Evolutionary conservation across 129 eudicot genomes (phyloP).

Genomic region (Pseudognaphalium luteoalbum): DNA sequence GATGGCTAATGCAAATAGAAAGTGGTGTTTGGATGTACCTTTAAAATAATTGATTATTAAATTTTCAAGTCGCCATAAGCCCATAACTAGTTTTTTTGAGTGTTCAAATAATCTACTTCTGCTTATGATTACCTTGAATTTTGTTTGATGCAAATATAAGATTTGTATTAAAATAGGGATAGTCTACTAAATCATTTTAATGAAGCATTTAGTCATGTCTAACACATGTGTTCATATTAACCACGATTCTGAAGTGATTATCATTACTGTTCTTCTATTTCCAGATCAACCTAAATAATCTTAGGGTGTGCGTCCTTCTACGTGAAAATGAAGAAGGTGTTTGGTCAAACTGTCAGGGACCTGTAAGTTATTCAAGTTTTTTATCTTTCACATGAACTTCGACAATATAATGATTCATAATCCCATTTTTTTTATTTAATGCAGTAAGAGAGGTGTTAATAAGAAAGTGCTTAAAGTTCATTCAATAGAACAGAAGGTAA

Average conservation of each 20-base stretch:
- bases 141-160: constrained; percentile 9
- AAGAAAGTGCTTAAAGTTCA: constrained; percentile 99
- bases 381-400: not conserved
- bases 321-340: constrained; percentile 83
- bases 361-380: constrained; percentile 52
- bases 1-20: not conserved
- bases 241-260: constrained; percentile 3
- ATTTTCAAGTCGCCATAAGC: not conserved
- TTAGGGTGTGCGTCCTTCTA: constrained; percentile 22
- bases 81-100: not conserved
- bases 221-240: not conserved
- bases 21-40: not conserved
- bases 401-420: constrained; percentile 13
- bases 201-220: not conserved
- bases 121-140: not conserved
- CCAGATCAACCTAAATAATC: constrained; percentile 28
- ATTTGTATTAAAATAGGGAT: not conserved
- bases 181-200: not conserved
- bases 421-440: constrained; percentile 2
- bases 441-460: constrained; percentile 95
- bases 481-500: constrained; percentile 89
- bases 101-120: constrained; percentile 7
- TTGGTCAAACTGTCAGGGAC: constrained; percentile 46
- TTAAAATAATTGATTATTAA: not conserved
- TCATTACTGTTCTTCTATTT: constrained; percentile 13